These are phyloP conservation scores for Phalaenopsis equestris DNA, from an alignment of 106 monocot species.

Conservation along the genomic window DNA sequence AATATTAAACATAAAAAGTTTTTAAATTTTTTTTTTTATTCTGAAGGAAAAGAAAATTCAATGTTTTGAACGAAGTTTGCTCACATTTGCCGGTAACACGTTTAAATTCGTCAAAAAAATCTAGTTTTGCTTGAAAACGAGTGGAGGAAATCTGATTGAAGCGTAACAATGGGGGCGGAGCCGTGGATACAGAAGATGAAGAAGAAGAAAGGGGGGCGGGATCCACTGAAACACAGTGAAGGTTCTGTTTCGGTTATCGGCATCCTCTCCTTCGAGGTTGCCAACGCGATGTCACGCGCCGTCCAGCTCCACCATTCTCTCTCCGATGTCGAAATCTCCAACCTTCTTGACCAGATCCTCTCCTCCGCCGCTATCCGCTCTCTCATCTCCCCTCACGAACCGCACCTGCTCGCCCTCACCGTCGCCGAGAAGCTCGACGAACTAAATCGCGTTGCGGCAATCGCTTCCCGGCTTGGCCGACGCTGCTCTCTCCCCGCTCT, in stretches of 20 bases:
- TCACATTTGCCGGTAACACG: not conserved
- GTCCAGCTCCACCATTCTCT: constrained; percentile 70
- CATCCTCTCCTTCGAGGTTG: constrained; percentile 89
- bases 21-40: not conserved
- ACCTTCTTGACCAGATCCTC: constrained; percentile 27
- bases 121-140: not conserved
- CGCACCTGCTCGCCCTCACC: constrained; percentile 48
- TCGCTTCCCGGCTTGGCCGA: constrained; percentile 65
- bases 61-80: not conserved
- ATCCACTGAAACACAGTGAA: constrained; percentile 5
- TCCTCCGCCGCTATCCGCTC: constrained; percentile 36
- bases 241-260: constrained; percentile 26
- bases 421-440: constrained; percentile 80
- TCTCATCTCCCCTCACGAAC: constrained; percentile 48
- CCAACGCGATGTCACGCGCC: constrained; percentile 78
- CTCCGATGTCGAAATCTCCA: constrained; percentile 42
- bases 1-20: not conserved
- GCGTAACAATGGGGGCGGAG: constrained; percentile 25
- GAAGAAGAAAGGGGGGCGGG: constrained; percentile 14
- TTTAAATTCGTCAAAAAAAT: not conserved
- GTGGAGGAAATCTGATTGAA: not conserved
- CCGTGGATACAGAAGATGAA: constrained; percentile 48
- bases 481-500: constrained; percentile 62
- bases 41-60: not conserved
- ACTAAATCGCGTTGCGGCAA: constrained; percentile 75